Base-by-base conservation (phyloP, 495 filamentous ascomycete species). In the Tetracladium marchalianum region DNA sequence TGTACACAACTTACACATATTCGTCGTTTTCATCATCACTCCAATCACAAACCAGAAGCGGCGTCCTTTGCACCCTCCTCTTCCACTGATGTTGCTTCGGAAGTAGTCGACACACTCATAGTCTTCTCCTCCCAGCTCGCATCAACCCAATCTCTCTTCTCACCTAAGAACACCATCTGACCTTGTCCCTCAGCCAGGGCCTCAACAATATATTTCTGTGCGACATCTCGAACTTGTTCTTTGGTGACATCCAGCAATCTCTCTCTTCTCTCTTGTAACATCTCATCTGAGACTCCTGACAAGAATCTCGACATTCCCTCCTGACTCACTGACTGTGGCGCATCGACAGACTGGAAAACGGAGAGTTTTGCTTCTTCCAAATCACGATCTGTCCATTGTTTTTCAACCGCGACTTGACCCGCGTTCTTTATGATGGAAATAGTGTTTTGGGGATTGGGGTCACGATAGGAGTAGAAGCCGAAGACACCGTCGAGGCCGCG, bases 321-420 rank as follows among this genome's bases (percentile, higher is more conserved):
- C 31, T 84, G 72, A 58, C 81, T 88, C n/a, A 96, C 88, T 43
- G 82, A 81, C 46, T 82, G 68, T 2, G 92, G 92, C 2, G 90
- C 90, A 66, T 98, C 92, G n/a, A 96, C 77, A n/a, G 77, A 70
- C 60, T 98, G 88, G 72, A 98, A 98, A 37, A 95, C 84, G 33
- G 85, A 85, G 41, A 97, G 73, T 64, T 98, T 96, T 31, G 92
- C 93, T 59, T 97, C 93, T 62, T 96, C 90, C 11, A 98, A 71
- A 57, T 97, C 90, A 15, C 80, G 80, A 17, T 81, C 82, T 0
- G 81, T 81, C 92, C 92, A 98, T 43, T 80, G 62, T 51, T 83
- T 84, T 52, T 93, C 83, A 41, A 82, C 66, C 6, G 93, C 93
- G 73, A 85, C 96, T 39, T 76, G 67, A 12, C 92, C 93, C 8